Base-by-base conservation (phyloP, 2,329 filamentous ascomycete genomes). In the Biscogniauxia mediterranea region DNA sequence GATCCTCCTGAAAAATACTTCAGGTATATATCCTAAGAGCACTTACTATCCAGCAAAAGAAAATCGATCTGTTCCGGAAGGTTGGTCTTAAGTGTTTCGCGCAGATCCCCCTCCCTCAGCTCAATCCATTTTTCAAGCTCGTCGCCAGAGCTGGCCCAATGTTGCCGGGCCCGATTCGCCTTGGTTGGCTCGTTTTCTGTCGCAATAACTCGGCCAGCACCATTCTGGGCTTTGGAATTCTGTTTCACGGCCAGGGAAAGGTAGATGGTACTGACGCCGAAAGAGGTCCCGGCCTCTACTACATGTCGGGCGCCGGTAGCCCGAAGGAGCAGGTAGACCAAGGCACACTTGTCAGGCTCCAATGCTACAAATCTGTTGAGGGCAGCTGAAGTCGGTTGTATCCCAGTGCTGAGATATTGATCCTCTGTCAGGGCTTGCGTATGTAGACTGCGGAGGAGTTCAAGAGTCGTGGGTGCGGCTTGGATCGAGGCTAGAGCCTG, bases 211-310 rank as follows among this genome's bases (percentile, higher is more conserved):
- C 66, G 78, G 0, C 78, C 81, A 1, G 42, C 32, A 57, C 25
- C 55, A 38, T 59, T 60, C 42, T 1, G 66, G 2, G 57, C 61
- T 0, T 64, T 67, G 0, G 74, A 76, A 60, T 83, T 86, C 58
- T 83, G 77, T 0, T 77, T 77, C 0, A 84, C 82, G 23, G 54
- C 54, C 1, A 88, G 75, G 0, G 85, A 84, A 1, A 88, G 78
- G 61, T 87, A 89, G 52, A 88, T 85, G 0, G 85, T 88, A 59
- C 81, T 85, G 1, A 89, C 80, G 2, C 86, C 86, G 60, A 85
- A 88, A 51, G 80, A 83, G 0, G 86, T 88, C 0, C 85, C 86
- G 0, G 83, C 85, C 68, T 89, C 85, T 46, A 88, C 80, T 21
- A 87, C 74, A 51, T 78, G 79, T 1, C 74, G 75, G 0, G 85